Evolutionary conservation across 2,329 filamentous ascomycete genomes (phyloP), one percentile per base, ranked within the genome.

Genomic region (Tolypocladium paradoxum): DNA sequence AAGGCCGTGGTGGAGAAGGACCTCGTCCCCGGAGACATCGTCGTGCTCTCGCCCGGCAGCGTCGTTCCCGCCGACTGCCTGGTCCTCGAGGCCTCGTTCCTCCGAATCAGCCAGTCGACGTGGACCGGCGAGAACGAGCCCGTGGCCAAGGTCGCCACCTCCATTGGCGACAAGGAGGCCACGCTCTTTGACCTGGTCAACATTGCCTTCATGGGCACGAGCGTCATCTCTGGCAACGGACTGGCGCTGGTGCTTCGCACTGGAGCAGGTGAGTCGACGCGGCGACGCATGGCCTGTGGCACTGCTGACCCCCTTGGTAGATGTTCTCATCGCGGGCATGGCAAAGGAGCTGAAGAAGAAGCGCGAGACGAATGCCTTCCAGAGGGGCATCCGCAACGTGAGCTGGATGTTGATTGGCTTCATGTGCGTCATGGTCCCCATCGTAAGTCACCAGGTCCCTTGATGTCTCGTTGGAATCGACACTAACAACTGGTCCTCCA

Each of bases 71-170:
- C 63, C n/a, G 63, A 65, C 46, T 62, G 62, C 51, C 34, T 65
- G 46, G 54, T 65, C n/a, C 53, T 65, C 3, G 61, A 65, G 20
- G 49, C 62, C 1, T 60, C 57, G 11, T 65, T 64, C 35, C 55
- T 65, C 1, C 62, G 61, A 2, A 54, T 65, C 49, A 62, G 63
- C 35, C 62, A 64, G 50, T 65, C 63, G n/a, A 62, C 60, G 16
- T 64, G 62, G 61, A 65, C 61, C 0, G 64, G 64, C n/a, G 64
- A 65, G 50, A 65, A 54, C 49, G 58, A 57, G 9, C 63, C 64
- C 3, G 61, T 61, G 2, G 50, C 58, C 20, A 65, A 65, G 52
- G 40, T 48, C 1, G 48, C 61, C 1, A 54, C 50, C 16, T 14
- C 29, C 2, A 37, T 24, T 12, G 60, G 57, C 29, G 57, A 59